Percentiles rank a stretch among this genome's conserved stretches.
Evolutionary conservation across 176 grass and related monocot species (phyloP).

Genomic region (Aegilops sharonensis): DNA sequence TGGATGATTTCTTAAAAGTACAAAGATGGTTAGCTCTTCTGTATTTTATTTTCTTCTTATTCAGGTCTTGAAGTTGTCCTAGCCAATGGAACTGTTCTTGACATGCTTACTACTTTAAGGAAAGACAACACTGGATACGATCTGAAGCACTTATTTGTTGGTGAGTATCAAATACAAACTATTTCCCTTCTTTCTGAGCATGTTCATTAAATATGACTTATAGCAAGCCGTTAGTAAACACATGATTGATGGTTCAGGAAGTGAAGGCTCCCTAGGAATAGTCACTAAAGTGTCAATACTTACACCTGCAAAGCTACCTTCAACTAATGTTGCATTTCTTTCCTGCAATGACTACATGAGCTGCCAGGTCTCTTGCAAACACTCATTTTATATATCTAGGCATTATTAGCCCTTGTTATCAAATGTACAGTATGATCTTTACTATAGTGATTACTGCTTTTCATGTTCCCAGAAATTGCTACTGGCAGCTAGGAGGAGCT

Average conservation of each 20-base stretch:
- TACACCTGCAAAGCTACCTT: constrained; percentile 77
- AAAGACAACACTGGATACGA: constrained; percentile 99
- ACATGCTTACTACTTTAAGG: constrained; percentile 91
- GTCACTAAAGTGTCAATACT: constrained; percentile 92
- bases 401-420: background rate
- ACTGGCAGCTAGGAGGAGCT: constrained; percentile 70
- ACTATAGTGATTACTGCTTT: constrained; percentile 33
- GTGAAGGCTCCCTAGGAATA: constrained; percentile 90
- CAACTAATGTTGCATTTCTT: constrained; percentile 90
- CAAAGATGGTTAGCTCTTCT: background rate
- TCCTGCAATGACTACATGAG: constrained; percentile 91
- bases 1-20: background rate
- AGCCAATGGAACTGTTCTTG: constrained; percentile 89
- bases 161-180: constrained; percentile 26
- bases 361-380: constrained; percentile 58
- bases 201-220: constrained; percentile 7
- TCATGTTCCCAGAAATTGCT: constrained; percentile 75
- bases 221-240: constrained; percentile 38
- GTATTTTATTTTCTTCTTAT: constrained; percentile 24
- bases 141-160: constrained; percentile 96
- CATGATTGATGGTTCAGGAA: constrained; percentile 60
- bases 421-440: constrained; percentile 20
- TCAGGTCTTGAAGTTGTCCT: constrained; percentile 87
- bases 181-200: background rate
- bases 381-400: constrained; percentile 14